Conservation (phyloP, 441 rosid species). For the Corymbia calophylla region DNA sequence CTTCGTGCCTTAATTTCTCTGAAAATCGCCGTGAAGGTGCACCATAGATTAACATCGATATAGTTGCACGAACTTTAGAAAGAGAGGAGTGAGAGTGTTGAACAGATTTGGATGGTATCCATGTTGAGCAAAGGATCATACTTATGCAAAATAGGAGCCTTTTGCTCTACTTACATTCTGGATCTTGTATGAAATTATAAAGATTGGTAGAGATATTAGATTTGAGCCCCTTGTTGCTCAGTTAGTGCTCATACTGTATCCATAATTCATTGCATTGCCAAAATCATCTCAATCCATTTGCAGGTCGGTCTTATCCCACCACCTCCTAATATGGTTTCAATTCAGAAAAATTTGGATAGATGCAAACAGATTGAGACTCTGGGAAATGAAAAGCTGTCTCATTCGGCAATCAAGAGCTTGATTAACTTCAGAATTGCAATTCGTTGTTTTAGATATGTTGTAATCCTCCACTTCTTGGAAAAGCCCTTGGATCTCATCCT, state of each 20-base stretch:
- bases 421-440: not conserved
- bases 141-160: not conserved
- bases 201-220: not conserved
- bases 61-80: not conserved
- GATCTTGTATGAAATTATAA: too few species aligned
- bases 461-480: not conserved
- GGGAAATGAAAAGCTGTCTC: not conserved
- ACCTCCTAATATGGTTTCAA: not conserved
- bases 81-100: not conserved
- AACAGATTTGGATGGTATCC: not conserved
- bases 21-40: not conserved
- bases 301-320: not conserved
- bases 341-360: not conserved
- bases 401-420: not conserved
- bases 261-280: not conserved
- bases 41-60: not conserved
- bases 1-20: not conserved
- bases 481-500: not conserved
- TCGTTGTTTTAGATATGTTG: not conserved
- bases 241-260: not conserved
- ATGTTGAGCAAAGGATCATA: not conserved
- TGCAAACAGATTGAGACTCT: not conserved
- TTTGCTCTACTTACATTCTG: not conserved
- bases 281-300: not conserved
- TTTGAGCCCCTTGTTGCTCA: not conserved